phyloP scores from a whole-genome alignment of 352 stramenopile species.

The Thalassiosira oceanica region DNA sequence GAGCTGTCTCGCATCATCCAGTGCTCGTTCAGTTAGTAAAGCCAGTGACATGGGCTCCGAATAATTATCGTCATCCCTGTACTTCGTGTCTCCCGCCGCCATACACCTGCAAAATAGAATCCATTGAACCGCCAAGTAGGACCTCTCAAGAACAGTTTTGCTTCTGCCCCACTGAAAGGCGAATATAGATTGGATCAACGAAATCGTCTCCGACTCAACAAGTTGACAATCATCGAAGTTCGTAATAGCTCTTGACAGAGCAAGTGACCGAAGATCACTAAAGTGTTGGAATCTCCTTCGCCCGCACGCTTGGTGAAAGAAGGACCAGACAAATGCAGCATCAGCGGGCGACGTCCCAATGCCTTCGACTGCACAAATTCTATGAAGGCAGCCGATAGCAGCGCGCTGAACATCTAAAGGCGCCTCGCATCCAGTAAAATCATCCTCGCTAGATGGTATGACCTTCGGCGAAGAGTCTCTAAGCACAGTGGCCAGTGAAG shows the following conservation, averaged over 20 bases:
- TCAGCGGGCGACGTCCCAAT: too few relatives aligned
- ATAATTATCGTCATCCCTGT: conserved; percentile 20
- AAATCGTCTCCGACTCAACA: too few relatives aligned
- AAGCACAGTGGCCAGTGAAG: conserved; percentile 41
- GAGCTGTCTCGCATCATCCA: conserved; percentile 24
- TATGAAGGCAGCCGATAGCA: conserved; percentile 40
- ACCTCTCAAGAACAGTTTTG: too few relatives aligned
- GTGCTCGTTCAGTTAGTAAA: conserved; percentile 36
- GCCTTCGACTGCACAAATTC: too few relatives aligned
- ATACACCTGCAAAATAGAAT: conserved; percentile 63
- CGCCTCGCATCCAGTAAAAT: conserved; percentile 32
- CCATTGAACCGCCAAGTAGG: conserved; percentile 50
- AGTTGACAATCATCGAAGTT: too few relatives aligned
- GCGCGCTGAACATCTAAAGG: conserved; percentile 34
- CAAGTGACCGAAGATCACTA: conserved; percentile 38
- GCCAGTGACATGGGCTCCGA: conserved; percentile 35
- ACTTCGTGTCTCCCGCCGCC: conserved; percentile 38
- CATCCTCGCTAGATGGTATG: conserved; percentile 15
- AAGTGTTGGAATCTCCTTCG: conserved; percentile 42
- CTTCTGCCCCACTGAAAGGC: too few relatives aligned
- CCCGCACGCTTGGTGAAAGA: conserved; percentile 45
- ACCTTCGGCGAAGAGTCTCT: conserved; percentile 17
- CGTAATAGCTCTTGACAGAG: too few relatives aligned
- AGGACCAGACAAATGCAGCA: too few relatives aligned
- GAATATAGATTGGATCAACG: too few relatives aligned